Base-by-base conservation (phyloP, 2,329 filamentous ascomycete genomes). In the Apiospora sp. region DNA sequence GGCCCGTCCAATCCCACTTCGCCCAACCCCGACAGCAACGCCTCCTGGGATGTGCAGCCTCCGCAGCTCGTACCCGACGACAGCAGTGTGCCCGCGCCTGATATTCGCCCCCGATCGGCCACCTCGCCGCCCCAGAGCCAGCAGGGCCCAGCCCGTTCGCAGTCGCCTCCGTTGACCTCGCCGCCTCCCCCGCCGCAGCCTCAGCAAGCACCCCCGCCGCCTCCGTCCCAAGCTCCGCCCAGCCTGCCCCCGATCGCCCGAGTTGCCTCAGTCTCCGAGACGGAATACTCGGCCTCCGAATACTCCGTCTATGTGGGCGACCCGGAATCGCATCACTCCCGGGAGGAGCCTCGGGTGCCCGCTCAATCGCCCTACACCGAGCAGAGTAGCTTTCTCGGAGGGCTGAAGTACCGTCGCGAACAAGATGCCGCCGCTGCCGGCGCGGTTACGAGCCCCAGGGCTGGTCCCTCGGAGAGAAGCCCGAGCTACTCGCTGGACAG, bases 1-100 rank as follows among this genome's bases (percentile, higher is more conserved):
- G 87, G 84, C 68, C 85, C 85, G 76, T 90, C 88, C 71, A 88
- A 86, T 81, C 88, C 88, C 74, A 83, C 86, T 34, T 89, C 88
- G 46, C 88, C 89, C 6, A 79, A 84, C 37, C 83, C 85, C 71
- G 87, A 90, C 72, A 86, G 85, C 68, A 78, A 78, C 58, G 78
- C 83, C 51, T 86, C 44, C 6, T 54, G 85, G 80, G 83, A 85
- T 58, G 71, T 85, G 75, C 82, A 81, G 61, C 82, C 85, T 58
- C 81, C 84, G 73, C 82, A 85, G 69, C 82, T 84, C 43, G 80
- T 83, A 51, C 78, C 82, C n/a, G 79, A 83, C 67, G 85, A 88
- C 77, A 80, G 77, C 68, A 64, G 81, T 72, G 79, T 87, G n/a
- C 87, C 72, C 0, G 79, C 83, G 19, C 87, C 88, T 12, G 87